Evolutionary conservation across 805 yeast species (phyloP).

Genomic region (Spencermartinsiella europaea): DNA sequence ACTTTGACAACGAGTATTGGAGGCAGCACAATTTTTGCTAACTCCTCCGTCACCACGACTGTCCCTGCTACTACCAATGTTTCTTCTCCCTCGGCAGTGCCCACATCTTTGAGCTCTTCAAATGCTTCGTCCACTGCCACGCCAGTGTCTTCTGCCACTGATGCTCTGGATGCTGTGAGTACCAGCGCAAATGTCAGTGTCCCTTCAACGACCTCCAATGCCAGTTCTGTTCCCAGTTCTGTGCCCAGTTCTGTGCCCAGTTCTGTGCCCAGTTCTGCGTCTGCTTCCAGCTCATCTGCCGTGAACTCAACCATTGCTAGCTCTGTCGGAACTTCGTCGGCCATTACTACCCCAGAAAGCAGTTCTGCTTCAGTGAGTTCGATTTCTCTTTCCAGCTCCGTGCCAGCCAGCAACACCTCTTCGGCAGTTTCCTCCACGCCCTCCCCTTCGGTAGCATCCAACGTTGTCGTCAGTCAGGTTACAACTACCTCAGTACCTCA

Average conservation of each 20-base stretch:
- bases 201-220: background rate
- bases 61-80: background rate
- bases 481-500: background rate
- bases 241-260: conserved; percentile 1
- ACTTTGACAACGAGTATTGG: conserved; percentile 8
- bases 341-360: conserved; percentile 1
- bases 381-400: background rate
- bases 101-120: background rate
- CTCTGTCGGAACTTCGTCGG: conserved; percentile 1
- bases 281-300: conserved; percentile 5
- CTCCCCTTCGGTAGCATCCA: background rate
- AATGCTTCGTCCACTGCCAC: conserved; percentile 3
- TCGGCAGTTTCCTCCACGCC: too few relatives aligned
- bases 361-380: background rate
- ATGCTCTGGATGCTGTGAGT: conserved; percentile 3
- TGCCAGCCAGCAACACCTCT: background rate
- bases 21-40: background rate
- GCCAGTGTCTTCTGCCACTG: conserved; percentile 3
- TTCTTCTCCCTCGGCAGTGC: background rate
- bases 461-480: background rate
- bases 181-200: conserved; percentile 1
- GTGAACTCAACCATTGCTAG: conserved; percentile 7
- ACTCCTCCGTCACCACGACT: conserved; percentile 4
- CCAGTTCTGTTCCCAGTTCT: background rate
- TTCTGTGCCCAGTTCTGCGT: conserved; percentile 1